Conservation (phyloP, 1,139 yeast species). For the Yamadazyma taylorii region DNA sequence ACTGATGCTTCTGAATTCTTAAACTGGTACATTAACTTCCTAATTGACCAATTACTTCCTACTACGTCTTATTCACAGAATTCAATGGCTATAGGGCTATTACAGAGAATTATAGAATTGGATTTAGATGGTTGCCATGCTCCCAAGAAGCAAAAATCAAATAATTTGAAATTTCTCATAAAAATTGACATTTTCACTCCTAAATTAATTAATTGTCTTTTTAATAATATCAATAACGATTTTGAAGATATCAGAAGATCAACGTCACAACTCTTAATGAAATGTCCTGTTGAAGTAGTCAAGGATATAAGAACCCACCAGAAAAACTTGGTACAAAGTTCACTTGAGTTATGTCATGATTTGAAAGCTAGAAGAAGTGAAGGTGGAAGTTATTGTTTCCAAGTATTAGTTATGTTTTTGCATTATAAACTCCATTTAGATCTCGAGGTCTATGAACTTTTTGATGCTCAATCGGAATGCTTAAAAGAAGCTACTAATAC, state of each 20-base stretch:
- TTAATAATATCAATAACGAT: constrained; percentile 65
- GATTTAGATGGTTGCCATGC: constrained; percentile 51
- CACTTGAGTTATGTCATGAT: constrained; percentile 48
- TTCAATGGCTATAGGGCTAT: constrained; percentile 50
- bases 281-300: constrained; percentile 42
- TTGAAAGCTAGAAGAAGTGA: constrained; percentile 75
- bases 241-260: constrained; percentile 71
- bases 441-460: neutral
- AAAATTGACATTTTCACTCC: constrained; percentile 22
- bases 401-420: constrained; percentile 41
- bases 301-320: constrained; percentile 6
- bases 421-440: neutral
- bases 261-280: constrained; percentile 49
- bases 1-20: constrained; percentile 40
- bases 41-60: constrained; percentile 52
- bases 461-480: too few species aligned
- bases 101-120: constrained; percentile 49
- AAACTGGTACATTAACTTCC: constrained; percentile 37
- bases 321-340: constrained; percentile 27
- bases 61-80: constrained; percentile 69
- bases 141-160: constrained; percentile 3
- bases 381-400: constrained; percentile 72
- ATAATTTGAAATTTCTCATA: constrained; percentile 14
- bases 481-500: too few species aligned
- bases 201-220: constrained; percentile 43